Percentiles rank a stretch among this genome's conserved stretches.
These are phyloP conservation scores for Hypomyces rosellus DNA, from an alignment of 2,329 filamentous ascomycete genomes.

Conservation along the genomic window DNA sequence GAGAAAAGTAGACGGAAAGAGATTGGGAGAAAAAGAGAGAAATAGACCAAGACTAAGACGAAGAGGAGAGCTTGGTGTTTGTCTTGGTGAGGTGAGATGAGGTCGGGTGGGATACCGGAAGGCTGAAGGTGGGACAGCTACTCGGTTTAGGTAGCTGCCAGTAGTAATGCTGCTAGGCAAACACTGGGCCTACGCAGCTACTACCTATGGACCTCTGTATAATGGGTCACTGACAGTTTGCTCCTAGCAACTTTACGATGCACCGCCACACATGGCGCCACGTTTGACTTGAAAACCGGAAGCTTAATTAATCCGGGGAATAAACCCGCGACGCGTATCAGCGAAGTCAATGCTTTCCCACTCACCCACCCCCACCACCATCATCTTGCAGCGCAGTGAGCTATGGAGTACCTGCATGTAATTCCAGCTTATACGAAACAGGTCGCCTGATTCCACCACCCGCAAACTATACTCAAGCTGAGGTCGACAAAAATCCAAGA, in stretches of 20 bases:
- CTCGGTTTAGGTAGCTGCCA: background rate
- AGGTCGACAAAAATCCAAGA: no score
- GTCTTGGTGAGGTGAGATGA: background rate
- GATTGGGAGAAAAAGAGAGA: background rate
- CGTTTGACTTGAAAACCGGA: background rate
- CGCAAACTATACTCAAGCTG: background rate
- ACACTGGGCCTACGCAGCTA: conserved; percentile 30
- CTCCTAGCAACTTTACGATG: background rate
- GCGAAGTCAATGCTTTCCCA: background rate
- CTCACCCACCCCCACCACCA: conserved; percentile 6
- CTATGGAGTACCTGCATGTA: background rate
- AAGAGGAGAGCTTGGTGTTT: background rate
- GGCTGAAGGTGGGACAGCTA: conserved; percentile 15
- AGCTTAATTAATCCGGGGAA: conserved; percentile 6
- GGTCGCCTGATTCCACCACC: no score
- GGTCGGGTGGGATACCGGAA: conserved; percentile 10
- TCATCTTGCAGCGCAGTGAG: background rate
- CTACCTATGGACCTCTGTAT: background rate
- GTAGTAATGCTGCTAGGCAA: conserved; percentile 25
- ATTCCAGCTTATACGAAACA: background rate
- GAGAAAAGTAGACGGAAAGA: background rate
- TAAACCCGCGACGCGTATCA: conserved; percentile 10
- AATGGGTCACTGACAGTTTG: conserved; percentile 1
- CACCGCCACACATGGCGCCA: conserved; percentile 8
- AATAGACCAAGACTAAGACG: background rate